Evolutionary conservation across 1,139 yeast genomes (phyloP), one percentile per base, ranked within the genome.

Genomic region (Zygosaccharomyces sapae): DNA sequence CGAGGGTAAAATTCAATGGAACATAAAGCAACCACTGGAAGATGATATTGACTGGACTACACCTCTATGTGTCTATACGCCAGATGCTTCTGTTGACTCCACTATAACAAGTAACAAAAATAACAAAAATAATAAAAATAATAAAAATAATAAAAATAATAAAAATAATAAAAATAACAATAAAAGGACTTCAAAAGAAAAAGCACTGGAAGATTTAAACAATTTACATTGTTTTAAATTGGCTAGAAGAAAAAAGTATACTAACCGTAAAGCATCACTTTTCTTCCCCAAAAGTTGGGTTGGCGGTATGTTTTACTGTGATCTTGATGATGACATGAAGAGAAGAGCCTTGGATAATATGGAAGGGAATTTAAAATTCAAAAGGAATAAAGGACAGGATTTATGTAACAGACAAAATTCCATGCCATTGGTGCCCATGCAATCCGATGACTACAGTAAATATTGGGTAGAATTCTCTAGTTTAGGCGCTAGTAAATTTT

Each of bases 301-400:
- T 1, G 94, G 94, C 5, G 90, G 82, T 0, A 55, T 85, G 5
- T 85, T 74, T 61, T 74, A 75, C 52, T 81, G 87, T 57, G 68
- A 74, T 2, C 53, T 75, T 1, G 59, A 71, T 2, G 50, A 63
- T 49, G 47, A 52, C 33, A 55, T 68, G 8, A 66, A 64, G 41
- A 35, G 35, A 13, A 54, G 63, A 33, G 59, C 71, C 19, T 54
- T 71, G 43, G 57, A 58, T 8, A 55, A 58, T 31, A 62, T 72
- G 37, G 51, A 52, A 35, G 49, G 53, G 12, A 33, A 53, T 3
- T 46, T 53, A 18, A 49, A 41, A 13, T 45, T 50, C n/a, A 56
- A 68, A 27, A 45, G 52, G n/a, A n/a, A 29, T 4, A 16, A 19
- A 12, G 42, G 29, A 1, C 12, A 19, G 9, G 25, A 30, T 1